Evolutionary conservation across 768 basidiomycete genomes (phyloP).

Genomic region (Steccherinum ochraceum): DNA sequence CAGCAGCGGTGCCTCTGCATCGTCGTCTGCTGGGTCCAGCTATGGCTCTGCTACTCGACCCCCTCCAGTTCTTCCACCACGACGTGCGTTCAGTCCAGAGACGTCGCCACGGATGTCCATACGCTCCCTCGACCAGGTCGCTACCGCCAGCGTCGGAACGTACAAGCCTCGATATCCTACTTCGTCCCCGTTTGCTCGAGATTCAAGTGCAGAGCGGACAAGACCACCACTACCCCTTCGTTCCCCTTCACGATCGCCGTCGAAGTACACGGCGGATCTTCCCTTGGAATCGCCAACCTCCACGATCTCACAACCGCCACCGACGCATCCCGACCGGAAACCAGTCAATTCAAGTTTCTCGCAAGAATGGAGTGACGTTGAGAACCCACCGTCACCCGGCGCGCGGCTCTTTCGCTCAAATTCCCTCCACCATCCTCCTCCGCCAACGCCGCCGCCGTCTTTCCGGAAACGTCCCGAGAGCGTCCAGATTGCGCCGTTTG

Average conservation of each 20-base stretch:
- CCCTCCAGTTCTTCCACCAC: conserved; percentile 30
- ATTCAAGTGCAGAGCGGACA: not conserved
- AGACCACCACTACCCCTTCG: conserved; percentile 4
- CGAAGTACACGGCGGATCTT: not conserved
- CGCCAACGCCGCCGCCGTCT: conserved; percentile 36
- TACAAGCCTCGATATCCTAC: not conserved
- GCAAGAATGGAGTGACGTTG: not conserved
- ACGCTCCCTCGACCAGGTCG: conserved; percentile 35
- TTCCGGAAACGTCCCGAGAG: conserved; percentile 58
- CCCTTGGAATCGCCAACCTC: not conserved
- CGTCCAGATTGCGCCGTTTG: conserved; percentile 37
- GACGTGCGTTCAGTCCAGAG: conserved; percentile 25
- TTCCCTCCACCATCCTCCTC: conserved; percentile 43
- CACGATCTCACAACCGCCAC: conserved; percentile 32
- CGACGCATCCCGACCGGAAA: conserved; percentile 53
- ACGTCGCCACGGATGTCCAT: conserved; percentile 22
- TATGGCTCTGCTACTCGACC: conserved; percentile 11
- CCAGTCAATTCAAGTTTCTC: too few relatives aligned
- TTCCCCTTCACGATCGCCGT: conserved; percentile 8
- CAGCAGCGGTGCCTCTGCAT: conserved; percentile 4
- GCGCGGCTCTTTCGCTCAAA: conserved; percentile 44
- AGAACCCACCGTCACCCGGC: not conserved
- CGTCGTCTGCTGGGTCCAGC: conserved; percentile 11
- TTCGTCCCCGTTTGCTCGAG: not conserved
- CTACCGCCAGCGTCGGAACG: conserved; percentile 27